These are phyloP conservation scores for Forsythia viridissima DNA, from an alignment of 257 asterid genomes.

Conservation along the genomic window DNA sequence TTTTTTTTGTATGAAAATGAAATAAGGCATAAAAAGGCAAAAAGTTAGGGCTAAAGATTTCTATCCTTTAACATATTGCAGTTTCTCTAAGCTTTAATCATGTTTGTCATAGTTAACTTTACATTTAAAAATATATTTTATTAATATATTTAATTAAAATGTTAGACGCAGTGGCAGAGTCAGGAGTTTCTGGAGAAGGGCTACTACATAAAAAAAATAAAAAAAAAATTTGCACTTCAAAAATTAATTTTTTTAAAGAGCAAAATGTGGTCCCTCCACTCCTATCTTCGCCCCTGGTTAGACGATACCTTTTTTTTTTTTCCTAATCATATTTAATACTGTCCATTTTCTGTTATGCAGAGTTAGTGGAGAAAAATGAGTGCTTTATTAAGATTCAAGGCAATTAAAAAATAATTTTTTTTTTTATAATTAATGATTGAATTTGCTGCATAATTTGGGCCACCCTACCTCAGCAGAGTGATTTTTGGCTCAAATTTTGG, in stretches of 20 bases:
- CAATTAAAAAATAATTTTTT: neutral
- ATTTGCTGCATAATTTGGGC: neutral
- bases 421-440: neutral
- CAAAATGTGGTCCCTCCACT: no score
- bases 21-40: no score
- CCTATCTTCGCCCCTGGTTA: no score
- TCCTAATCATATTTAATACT: neutral
- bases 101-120: neutral
- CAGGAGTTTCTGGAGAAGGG: no score
- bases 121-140: neutral
- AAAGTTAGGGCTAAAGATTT: neutral
- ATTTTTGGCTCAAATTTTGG: neutral
- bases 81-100: neutral
- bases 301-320: neutral
- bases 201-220: no score
- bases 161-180: no score
- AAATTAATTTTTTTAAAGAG: no score
- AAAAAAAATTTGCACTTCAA: no score
- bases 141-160: neutral
- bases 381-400: neutral
- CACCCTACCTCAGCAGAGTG: neutral
- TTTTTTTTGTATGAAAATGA: no score
- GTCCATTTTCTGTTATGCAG: neutral
- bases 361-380: neutral
- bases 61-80: neutral